These are phyloP conservation scores for Xerocomellus chrysenteron DNA, from an alignment of 768 basidiomycete genomes.

Conservation along the genomic window DNA sequence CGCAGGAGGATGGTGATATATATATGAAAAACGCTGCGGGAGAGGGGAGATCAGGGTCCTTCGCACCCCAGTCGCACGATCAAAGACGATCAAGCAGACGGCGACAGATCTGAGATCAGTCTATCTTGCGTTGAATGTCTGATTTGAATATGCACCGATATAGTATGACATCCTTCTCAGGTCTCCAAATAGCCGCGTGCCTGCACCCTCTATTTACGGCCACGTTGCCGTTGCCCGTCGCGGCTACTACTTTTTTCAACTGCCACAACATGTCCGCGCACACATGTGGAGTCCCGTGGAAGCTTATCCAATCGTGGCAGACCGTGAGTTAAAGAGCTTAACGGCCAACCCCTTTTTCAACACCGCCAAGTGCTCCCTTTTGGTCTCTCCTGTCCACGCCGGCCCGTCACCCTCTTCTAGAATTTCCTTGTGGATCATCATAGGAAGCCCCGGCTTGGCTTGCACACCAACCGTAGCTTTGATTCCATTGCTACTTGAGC, in stretches of 20 bases:
- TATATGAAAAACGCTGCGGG: constrained; percentile 48
- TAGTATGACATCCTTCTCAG: constrained; percentile 28
- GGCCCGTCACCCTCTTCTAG: constrained; percentile 3
- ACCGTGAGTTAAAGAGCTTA: constrained; percentile 44
- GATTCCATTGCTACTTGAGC: constrained; percentile 6
- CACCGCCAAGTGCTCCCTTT: constrained; percentile 20
- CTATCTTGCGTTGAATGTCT: constrained; percentile 42
- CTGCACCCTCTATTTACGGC: constrained; percentile 42
- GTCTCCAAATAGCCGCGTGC: constrained; percentile 58
- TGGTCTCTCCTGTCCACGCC: constrained; percentile 14
- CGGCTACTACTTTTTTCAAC: constrained; percentile 38
- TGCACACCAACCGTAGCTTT: not conserved
- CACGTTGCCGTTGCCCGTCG: constrained; percentile 48
- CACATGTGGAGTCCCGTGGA: constrained; percentile 35
- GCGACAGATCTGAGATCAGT: constrained; percentile 38
- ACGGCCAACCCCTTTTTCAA: constrained; percentile 35
- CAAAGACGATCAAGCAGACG: constrained; percentile 56
- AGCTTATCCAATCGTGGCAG: constrained; percentile 36
- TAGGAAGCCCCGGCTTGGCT: constrained; percentile 15
- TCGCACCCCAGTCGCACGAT: constrained; percentile 55
- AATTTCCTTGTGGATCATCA: constrained; percentile 27
- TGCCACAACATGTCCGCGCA: constrained; percentile 35
- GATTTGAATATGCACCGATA: constrained; percentile 39
- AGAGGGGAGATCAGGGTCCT: constrained; percentile 44
- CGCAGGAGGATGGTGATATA: constrained; percentile 49